A percentile compares a stretch with the other conserved stretches of the same genome.
These are phyloP conservation scores for Cucumis melo DNA, from an alignment of 306 rosid genomes.

Conservation along the genomic window DNA sequence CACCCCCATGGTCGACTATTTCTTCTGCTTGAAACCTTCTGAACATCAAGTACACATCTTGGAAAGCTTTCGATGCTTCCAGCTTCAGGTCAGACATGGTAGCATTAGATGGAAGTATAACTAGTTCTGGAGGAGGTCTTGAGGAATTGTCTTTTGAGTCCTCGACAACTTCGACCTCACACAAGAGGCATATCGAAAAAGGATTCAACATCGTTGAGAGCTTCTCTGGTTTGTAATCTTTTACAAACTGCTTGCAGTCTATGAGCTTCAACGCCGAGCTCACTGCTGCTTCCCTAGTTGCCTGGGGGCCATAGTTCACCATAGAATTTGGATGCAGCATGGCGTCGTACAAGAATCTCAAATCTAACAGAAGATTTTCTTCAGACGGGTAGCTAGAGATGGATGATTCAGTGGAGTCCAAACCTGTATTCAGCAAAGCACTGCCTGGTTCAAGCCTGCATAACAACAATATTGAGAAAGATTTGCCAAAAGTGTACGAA, in stretches of 20 bases:
- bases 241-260: slow-evolving; percentile 95
- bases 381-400: slow-evolving; percentile 41
- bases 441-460: slow-evolving; percentile 49
- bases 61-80: slow-evolving; percentile 66
- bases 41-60: slow-evolving; percentile 64
- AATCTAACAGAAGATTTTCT: slow-evolving; percentile 50
- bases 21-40: slow-evolving; percentile 64
- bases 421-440: slow-evolving; percentile 14
- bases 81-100: slow-evolving; percentile 53
- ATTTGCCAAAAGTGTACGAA: not conserved
- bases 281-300: slow-evolving; percentile 37
- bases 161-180: slow-evolving; percentile 48
- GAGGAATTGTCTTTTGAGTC: slow-evolving; percentile 36
- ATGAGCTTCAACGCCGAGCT: slow-evolving; percentile 65
- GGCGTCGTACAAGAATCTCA: slow-evolving; percentile 57
- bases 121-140: slow-evolving; percentile 52
- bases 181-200: slow-evolving; percentile 26
- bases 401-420: slow-evolving; percentile 21
- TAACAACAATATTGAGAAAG: slow-evolving; percentile 2
- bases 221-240: slow-evolving; percentile 43
- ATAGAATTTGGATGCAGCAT: slow-evolving; percentile 68
- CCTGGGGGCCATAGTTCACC: slow-evolving; percentile 35
- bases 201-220: slow-evolving; percentile 16
- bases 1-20: slow-evolving; percentile 43
- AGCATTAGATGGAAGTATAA: slow-evolving; percentile 46